Evolutionary conservation across 345 rosid species (phyloP).

Genomic region (Lepidium sativum): DNA sequence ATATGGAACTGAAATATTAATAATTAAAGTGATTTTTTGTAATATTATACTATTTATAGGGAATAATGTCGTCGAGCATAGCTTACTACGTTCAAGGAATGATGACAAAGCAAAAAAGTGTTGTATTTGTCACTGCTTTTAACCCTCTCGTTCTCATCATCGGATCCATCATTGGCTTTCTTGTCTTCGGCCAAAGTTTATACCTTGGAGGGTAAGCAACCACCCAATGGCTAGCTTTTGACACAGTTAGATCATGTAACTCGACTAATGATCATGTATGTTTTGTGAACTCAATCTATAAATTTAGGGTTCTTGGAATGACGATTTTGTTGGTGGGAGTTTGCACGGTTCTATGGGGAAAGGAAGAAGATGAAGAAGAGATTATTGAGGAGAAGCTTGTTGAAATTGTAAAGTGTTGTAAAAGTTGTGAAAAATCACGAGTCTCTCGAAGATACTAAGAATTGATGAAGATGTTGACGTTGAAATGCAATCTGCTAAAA

Average conservation of each 20-base stretch:
- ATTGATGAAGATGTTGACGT: slow-evolving; percentile 27
- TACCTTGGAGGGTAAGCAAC: slow-evolving; percentile 65
- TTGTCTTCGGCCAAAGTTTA: slow-evolving; percentile 63
- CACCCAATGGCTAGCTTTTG: not conserved
- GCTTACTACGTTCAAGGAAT: slow-evolving; percentile 93
- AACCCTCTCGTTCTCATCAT: slow-evolving; percentile 91
- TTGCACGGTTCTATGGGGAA: slow-evolving; percentile 80
- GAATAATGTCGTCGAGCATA: slow-evolving; percentile 83
- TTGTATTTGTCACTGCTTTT: slow-evolving; percentile 85
- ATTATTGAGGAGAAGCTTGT: slow-evolving; percentile 6
- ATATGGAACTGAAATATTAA: not conserved
- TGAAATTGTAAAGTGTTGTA: slow-evolving; percentile 14
- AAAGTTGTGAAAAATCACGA: not conserved
- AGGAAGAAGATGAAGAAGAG: slow-evolving; percentile 56
- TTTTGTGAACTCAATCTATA: not conserved
- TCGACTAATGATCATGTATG: not conserved
- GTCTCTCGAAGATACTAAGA: slow-evolving; percentile 13
- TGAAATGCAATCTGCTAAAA: slow-evolving; percentile 20
- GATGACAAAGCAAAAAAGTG: slow-evolving; percentile 67
- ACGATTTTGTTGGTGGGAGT: slow-evolving; percentile 59
- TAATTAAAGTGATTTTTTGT: not conserved
- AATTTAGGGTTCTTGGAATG: slow-evolving; percentile 55
- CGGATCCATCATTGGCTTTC: slow-evolving; percentile 77
- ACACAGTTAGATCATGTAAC: not conserved
- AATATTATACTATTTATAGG: slow-evolving; percentile 31